These are phyloP conservation scores for Euphorbia celastroides DNA, from an alignment of 441 rosid species.

Conservation along the genomic window DNA sequence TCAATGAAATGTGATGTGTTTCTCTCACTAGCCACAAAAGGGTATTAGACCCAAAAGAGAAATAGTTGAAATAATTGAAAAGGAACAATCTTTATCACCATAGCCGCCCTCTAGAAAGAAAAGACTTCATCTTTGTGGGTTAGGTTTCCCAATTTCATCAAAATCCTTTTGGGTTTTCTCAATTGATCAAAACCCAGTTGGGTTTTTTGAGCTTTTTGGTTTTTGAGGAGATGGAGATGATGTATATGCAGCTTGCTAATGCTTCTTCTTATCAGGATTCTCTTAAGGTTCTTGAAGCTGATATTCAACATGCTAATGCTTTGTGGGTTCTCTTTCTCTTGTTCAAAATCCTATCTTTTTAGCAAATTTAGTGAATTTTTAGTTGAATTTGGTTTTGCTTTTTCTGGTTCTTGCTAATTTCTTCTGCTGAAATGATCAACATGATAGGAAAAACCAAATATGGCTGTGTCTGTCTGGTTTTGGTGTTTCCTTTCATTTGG, in stretches of 20 bases:
- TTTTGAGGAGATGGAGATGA: conserved; percentile 38
- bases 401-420: conserved; percentile 8
- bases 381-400: conserved; percentile 20
- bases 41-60: neutral
- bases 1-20: neutral
- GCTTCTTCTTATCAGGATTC: conserved; percentile 79
- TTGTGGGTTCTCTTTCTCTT: conserved; percentile 49
- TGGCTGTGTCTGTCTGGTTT: no score
- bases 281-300: conserved; percentile 74
- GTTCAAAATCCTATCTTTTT: neutral
- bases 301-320: conserved; percentile 83
- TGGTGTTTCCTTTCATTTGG: no score
- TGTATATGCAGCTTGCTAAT: conserved; percentile 66
- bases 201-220: neutral
- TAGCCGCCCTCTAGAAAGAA: conserved; percentile 26
- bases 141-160: conserved; percentile 20
- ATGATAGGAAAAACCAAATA: no score
- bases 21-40: conserved; percentile 18
- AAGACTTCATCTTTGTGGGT: conserved; percentile 15
- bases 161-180: neutral
- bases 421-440: no score
- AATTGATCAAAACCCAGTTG: conserved; percentile 9
- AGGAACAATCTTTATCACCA: conserved; percentile 11
- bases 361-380: conserved; percentile 8
- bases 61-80: neutral